phyloP scores from a whole-genome alignment of 2,329 filamentous ascomycete genomes.

The Colletotrichum destructivum region DNA sequence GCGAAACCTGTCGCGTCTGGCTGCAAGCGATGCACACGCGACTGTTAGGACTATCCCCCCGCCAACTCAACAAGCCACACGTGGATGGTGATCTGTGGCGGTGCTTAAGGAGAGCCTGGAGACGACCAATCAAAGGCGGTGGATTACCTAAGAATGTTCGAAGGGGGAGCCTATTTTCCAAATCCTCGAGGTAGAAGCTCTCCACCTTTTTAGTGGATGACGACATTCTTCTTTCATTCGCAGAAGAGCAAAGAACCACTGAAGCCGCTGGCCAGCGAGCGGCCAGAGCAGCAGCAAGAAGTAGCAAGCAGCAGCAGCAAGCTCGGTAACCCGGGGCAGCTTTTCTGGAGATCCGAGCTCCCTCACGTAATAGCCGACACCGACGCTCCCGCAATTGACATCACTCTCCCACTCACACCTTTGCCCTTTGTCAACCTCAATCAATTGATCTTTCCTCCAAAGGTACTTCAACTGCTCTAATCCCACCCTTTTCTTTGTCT shows the following conservation, averaged over 20 bases:
- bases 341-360: conserved; percentile 42
- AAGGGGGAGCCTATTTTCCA: background rate
- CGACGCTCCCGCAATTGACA: conserved; percentile 40
- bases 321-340: conserved; percentile 35
- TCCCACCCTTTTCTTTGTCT: background rate
- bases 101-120: background rate
- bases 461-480: conserved; percentile 10
- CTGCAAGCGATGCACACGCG: background rate
- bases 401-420: conserved; percentile 28
- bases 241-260: conserved; percentile 25
- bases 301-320: background rate
- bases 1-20: conserved; percentile 7
- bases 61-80: background rate
- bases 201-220: conserved; percentile 34
- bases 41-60: background rate
- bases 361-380: conserved; percentile 41
- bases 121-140: background rate
- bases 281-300: background rate
- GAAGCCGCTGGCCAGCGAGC: background rate
- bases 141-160: conserved; percentile 23
- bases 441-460: conserved; percentile 14
- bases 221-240: conserved; percentile 39
- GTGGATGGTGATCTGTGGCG: background rate
- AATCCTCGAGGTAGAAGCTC: conserved; percentile 20
- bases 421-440: conserved; percentile 44